phyloP scores from a whole-genome alignment of 345 rosid genomes.

The Trapa incisa region DNA sequence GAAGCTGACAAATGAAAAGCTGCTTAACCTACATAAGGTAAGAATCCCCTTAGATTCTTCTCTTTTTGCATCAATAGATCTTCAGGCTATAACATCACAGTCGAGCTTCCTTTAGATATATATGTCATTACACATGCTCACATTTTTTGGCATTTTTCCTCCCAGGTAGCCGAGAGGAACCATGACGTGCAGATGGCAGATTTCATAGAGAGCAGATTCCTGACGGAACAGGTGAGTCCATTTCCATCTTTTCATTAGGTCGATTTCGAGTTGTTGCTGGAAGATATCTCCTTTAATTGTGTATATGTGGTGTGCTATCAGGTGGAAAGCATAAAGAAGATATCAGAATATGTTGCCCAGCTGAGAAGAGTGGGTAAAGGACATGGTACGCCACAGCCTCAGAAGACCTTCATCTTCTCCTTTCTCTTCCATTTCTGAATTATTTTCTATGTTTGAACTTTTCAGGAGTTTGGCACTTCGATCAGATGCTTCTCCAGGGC shows the following conservation, averaged over 20 bases:
- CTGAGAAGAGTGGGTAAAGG: slow-evolving; percentile 40
- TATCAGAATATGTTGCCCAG: slow-evolving; percentile 34
- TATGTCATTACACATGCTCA: not conserved
- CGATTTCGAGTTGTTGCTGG: not conserved
- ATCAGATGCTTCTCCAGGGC: slow-evolving; percentile 38
- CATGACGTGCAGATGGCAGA: slow-evolving; percentile 38
- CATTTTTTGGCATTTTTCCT: slow-evolving; percentile 1
- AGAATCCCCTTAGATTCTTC: not conserved
- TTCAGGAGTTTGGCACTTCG: slow-evolving; percentile 66
- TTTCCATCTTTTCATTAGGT: not conserved
- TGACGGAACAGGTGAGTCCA: slow-evolving; percentile 38
- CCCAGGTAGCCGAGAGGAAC: slow-evolving; percentile 37
- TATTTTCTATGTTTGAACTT: not conserved
- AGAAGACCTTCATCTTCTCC: not conserved
- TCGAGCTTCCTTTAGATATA: not conserved
- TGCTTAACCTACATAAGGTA: slow-evolving; percentile 36
- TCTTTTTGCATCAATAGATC: not conserved
- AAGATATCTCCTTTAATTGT: not conserved
- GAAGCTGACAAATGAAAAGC: slow-evolving; percentile 49
- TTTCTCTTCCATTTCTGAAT: not conserved
- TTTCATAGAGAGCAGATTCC: slow-evolving; percentile 31
- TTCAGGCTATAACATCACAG: not conserved
- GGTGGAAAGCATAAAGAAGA: slow-evolving; percentile 39
- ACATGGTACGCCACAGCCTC: slow-evolving; percentile 23
- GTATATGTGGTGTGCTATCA: not conserved